Percentiles rank a stretch among this genome's conserved stretches.
Conservation (phyloP, 2,329 filamentous ascomycete genomes). For the Parastagonospora nodorum region DNA sequence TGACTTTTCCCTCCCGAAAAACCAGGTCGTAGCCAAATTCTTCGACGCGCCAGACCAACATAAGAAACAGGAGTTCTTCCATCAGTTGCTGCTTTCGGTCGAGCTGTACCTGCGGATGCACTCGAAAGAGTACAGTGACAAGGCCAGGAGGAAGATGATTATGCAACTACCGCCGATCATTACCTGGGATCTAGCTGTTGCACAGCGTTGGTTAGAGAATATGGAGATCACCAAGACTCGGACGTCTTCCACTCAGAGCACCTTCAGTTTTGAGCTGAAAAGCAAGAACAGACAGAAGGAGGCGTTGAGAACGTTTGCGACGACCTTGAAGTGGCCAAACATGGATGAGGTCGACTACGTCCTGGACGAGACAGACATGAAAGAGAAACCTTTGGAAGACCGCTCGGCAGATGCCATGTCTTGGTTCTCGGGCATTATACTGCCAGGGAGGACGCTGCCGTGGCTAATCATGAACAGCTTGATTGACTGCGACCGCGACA, state of each 20-base stretch:
- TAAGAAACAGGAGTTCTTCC: conserved; percentile 71
- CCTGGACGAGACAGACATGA: conserved; percentile 63
- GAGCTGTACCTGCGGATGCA: conserved; percentile 75
- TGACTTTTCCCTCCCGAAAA: conserved; percentile 71
- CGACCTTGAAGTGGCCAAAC: conserved; percentile 78
- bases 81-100: conserved; percentile 74
- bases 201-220: conserved; percentile 73
- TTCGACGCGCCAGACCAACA: conserved; percentile 64
- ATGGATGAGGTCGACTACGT: conserved; percentile 66
- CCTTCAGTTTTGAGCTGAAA: conserved; percentile 66
- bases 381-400: conserved; percentile 55
- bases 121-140: conserved; percentile 63
- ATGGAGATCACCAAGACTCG: conserved; percentile 68
- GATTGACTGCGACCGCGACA: conserved; percentile 74
- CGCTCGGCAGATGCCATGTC: conserved; percentile 76
- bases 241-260: conserved; percentile 48
- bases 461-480: conserved; percentile 80
- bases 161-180: conserved; percentile 70
- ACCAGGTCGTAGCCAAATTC: conserved; percentile 75
- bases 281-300: conserved; percentile 71
- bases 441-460: conserved; percentile 72
- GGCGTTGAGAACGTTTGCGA: conserved; percentile 70
- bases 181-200: conserved; percentile 74
- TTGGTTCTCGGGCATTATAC: conserved; percentile 74
- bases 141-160: conserved; percentile 68